Base-by-base conservation (phyloP, 2,329 filamentous ascomycete genomes). In the Saccharata proteae region DNA sequence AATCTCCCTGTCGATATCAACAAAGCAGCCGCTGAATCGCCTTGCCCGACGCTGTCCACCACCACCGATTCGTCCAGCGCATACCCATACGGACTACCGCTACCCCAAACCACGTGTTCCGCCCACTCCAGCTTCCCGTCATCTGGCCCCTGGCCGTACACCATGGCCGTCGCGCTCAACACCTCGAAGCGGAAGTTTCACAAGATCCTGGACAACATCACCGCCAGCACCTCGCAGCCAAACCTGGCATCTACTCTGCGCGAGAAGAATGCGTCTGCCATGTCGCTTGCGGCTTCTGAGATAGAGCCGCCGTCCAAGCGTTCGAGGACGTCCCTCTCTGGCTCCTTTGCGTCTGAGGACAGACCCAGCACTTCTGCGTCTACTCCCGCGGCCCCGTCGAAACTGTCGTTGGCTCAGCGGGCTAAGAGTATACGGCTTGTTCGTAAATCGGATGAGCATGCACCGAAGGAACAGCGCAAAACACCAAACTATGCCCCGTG, bases 101-200 rank as follows among this genome's bases (percentile, higher is more conserved):
- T n/a, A n/a, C n/a, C n/a, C n/a, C n/a, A n/a, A n/a, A n/a, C n/a
- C n/a, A n/a, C n/a, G n/a, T n/a, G n/a, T n/a, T n/a, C n/a, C n/a
- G n/a, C n/a, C n/a, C n/a, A n/a, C n/a, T n/a, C n/a, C n/a, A n/a
- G n/a, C n/a, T n/a, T n/a, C n/a, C n/a, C n/a, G n/a, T n/a, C n/a
- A n/a, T n/a, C n/a, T n/a, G n/a, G n/a, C n/a, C n/a, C n/a, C n/a
- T n/a, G 8, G 3, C 20, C 32, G 29, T n/a, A n/a, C n/a, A 37
- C 12, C 17, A 57, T 56, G 54, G 46, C 51, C 8, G 53, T 61
- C 29, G 61, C 59, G 26, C 80, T 85, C 64, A 80, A 80, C 49
- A 72, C 77, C 15, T 82, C 77, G n/a, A 88, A 86, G 60, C 71
- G 81, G 44, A 86, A 86, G 56, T 85, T 86, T 61, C 80, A 85